phyloP scores from a whole-genome alignment of 805 yeast genomes.

The Ascoidea rubescens region DNA sequence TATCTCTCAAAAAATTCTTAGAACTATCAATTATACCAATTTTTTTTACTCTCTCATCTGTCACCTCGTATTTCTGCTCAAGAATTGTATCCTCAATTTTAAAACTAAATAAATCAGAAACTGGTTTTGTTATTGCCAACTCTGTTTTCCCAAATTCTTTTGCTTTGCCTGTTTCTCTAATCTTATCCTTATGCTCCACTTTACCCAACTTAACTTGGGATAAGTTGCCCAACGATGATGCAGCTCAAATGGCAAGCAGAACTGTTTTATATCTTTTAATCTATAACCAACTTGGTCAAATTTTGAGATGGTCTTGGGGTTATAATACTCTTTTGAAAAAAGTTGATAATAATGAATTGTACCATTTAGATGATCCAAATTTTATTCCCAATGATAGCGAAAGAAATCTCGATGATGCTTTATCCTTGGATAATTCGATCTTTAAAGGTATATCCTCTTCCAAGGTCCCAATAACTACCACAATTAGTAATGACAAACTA shows the following conservation, averaged over 20 bases:
- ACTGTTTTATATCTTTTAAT: slow-evolving; percentile 47
- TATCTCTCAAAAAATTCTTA: slow-evolving; percentile 24
- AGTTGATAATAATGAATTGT: background rate
- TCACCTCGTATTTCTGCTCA: slow-evolving; percentile 22
- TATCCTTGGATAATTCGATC: too few relatives aligned
- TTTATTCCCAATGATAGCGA: background rate
- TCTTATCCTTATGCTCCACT: slow-evolving; percentile 38
- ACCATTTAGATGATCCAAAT: background rate
- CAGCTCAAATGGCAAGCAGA: slow-evolving; percentile 46
- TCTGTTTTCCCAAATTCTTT: slow-evolving; percentile 36
- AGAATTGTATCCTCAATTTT: slow-evolving; percentile 18
- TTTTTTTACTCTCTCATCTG: slow-evolving; percentile 23
- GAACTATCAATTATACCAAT: slow-evolving; percentile 28
- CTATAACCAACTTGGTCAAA: slow-evolving; percentile 56
- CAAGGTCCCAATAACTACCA: too few relatives aligned
- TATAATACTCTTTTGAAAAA: slow-evolving; percentile 42
- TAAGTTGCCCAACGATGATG: slow-evolving; percentile 34
- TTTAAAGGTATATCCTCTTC: too few relatives aligned
- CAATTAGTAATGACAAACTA: too few relatives aligned
- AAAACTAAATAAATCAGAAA: slow-evolving; percentile 25
- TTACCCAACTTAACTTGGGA: slow-evolving; percentile 48
- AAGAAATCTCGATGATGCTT: too few relatives aligned
- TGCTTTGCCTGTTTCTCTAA: slow-evolving; percentile 31
- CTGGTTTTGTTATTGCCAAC: slow-evolving; percentile 33
- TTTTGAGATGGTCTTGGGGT: slow-evolving; percentile 65